phyloP scores from a whole-genome alignment of 768 basidiomycete species.

The Boletus reticulatus region DNA sequence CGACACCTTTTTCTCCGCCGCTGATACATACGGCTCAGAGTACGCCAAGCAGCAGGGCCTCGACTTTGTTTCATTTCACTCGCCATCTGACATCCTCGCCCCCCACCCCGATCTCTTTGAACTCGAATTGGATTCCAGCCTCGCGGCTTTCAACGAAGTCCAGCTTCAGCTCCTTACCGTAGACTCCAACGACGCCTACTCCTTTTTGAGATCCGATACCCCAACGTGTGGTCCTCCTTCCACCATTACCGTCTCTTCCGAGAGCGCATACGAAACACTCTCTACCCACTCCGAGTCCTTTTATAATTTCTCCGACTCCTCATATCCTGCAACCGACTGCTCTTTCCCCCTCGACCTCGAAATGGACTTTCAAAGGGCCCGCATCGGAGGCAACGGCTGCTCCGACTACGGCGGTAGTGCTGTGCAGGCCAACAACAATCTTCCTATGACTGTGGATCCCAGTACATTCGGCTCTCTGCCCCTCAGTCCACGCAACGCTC shows the following conservation, averaged over 20 bases:
- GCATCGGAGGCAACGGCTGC: constrained; percentile 45
- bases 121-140: constrained; percentile 71
- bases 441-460: constrained; percentile 47
- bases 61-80: constrained; percentile 69
- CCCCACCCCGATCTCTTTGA: constrained; percentile 84
- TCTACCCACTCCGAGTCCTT: constrained; percentile 69
- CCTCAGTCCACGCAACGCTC: constrained; percentile 54
- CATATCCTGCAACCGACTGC: constrained; percentile 48
- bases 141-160: constrained; percentile 64
- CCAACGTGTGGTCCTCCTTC: constrained; percentile 72
- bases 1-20: constrained; percentile 33
- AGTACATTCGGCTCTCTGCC: constrained; percentile 58
- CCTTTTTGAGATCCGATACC: constrained; percentile 59
- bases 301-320: constrained; percentile 61
- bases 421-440: constrained; percentile 37
- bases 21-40: constrained; percentile 36
- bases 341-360: constrained; percentile 66
- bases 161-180: constrained; percentile 63
- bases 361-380: constrained; percentile 68
- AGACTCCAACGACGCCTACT: constrained; percentile 63
- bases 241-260: constrained; percentile 74
- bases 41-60: constrained; percentile 45
- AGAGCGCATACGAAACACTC: constrained; percentile 69
- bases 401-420: constrained; percentile 52
- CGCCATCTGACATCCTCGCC: constrained; percentile 67